These are phyloP conservation scores for Trypanosoma boissoni DNA, from an alignment of 208 protist species.

Conservation along the genomic window DNA sequence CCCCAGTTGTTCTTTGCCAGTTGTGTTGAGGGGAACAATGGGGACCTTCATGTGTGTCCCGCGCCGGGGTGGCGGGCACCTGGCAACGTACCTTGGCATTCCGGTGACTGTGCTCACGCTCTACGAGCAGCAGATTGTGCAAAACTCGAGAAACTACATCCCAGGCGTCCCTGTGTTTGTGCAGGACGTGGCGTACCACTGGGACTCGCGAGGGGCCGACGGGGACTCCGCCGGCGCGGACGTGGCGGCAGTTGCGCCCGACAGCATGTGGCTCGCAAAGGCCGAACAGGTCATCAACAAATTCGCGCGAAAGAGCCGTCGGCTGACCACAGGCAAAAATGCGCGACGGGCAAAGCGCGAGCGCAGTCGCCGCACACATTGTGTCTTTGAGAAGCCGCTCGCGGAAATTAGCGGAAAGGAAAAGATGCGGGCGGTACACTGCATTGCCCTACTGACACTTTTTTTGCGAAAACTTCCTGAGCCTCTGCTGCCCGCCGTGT, in stretches of 20 bases:
- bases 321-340: conserved; percentile 6
- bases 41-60: conserved; percentile 18
- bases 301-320: conserved; percentile 17
- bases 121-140: conserved; percentile 39
- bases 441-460: conserved; percentile 25
- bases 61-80: not conserved
- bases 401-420: conserved; percentile 1
- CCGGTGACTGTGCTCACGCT: conserved; percentile 33
- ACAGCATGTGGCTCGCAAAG: conserved; percentile 16
- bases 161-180: conserved; percentile 46
- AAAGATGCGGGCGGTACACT: conserved; percentile 8
- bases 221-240: not conserved
- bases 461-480: conserved; percentile 40
- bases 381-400: conserved; percentile 25
- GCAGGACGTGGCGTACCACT: conserved; percentile 46
- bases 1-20: no score
- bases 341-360: not conserved
- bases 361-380: not conserved
- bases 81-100: conserved; percentile 33
- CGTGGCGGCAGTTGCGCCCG: conserved; percentile 4
- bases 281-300: conserved; percentile 22
- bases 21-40: not conserved
- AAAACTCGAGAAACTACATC: conserved; percentile 26
- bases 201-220: conserved; percentile 20
- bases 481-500: conserved; percentile 38